These are phyloP conservation scores for Ceratobasidium sp. DNA, from an alignment of 1,284 basidiomycete species.

Conservation along the genomic window DNA sequence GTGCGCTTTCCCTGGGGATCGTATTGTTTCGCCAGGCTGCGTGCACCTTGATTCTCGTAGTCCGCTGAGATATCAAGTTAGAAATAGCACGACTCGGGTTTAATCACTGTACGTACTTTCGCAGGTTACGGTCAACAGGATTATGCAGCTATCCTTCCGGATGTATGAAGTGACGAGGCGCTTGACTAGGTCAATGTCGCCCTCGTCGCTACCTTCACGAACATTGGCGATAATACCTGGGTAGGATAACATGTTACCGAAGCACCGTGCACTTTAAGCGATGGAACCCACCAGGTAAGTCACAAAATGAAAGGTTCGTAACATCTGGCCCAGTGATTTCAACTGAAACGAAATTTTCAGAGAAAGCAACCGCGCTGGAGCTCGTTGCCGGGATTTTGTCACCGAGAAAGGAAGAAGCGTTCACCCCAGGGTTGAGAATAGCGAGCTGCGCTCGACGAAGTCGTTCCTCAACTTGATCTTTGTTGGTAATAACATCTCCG, in stretches of 20 bases:
- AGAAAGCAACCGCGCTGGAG: conserved; percentile 48
- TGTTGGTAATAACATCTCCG: conserved; percentile 48
- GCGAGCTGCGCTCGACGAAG: conserved; percentile 52
- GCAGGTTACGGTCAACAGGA: conserved; percentile 51
- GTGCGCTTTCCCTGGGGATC: conserved; percentile 51
- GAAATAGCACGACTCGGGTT: neutral
- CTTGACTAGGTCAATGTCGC: conserved; percentile 49
- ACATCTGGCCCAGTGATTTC: conserved; percentile 51
- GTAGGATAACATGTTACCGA: neutral
- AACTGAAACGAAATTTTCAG: conserved; percentile 51
- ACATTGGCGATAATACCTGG: conserved; percentile 51
- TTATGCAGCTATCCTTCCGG: conserved; percentile 50
- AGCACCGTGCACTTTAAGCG: too few relatives aligned
- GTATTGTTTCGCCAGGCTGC: conserved; percentile 48
- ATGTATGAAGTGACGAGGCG: conserved; percentile 50
- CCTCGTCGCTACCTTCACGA: conserved; percentile 45
- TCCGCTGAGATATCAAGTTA: conserved; percentile 43
- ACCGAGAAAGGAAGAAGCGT: conserved; percentile 38
- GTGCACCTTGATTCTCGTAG: conserved; percentile 49
- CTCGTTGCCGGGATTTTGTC: conserved; percentile 18
- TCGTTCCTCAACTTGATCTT: conserved; percentile 47
- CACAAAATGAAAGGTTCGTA: conserved; percentile 52
- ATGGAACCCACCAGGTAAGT: conserved; percentile 50
- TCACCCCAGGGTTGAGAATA: conserved; percentile 50
- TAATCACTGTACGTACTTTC: conserved; percentile 38